Evolutionary conservation across 2,329 filamentous ascomycete genomes (phyloP), one percentile per base, ranked within the genome.

Genomic region (Pseudophaeomoniella oleicola): DNA sequence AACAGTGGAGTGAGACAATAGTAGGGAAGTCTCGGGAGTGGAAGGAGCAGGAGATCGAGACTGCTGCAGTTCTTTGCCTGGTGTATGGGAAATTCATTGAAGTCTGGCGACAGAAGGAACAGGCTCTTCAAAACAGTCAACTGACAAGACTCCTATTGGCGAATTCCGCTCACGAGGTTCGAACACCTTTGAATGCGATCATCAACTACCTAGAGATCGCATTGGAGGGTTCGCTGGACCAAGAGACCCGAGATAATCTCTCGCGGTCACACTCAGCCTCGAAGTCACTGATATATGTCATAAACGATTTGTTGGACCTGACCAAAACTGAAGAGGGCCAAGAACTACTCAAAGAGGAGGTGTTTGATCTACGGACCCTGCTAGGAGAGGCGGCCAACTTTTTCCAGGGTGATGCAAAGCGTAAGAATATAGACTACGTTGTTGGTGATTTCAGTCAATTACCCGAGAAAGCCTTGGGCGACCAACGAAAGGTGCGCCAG

Each of bases 141-240:
- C 64, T 94, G 2, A 93, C 84, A 0, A 69, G 75, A 33, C 58
- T 94, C 3, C 59, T 94, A 2, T 64, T 94, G 15, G 82, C 85
- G 3, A 93, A 94, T 45, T 92, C 85, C 0, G 86, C 86, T 0
- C 87, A 94, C 44, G 86, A 94, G 60, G 84, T 94, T 5, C 78
- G 87, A 35, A 94, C 86, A 0, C 86, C 86, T 0, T 61, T 94
- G 2, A 94, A 94, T 50, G 86, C 86, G 12, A 93, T 94, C 49
- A 92, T 94, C 57, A 94, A 94, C 48, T 94, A 92, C 46, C 69
- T 94, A 1, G 86, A 94, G 47, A 93, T 94, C 44, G 86, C 86
- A 0, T 60, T 94, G 1, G 86, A 94, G 57, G 84, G 85, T 0
- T 62, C 67, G 0, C 62, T 94, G 3, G 86, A 93, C 44, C 63